Conservation (phyloP, 306 rosid species). For the Cucurbita ficifolia region DNA sequence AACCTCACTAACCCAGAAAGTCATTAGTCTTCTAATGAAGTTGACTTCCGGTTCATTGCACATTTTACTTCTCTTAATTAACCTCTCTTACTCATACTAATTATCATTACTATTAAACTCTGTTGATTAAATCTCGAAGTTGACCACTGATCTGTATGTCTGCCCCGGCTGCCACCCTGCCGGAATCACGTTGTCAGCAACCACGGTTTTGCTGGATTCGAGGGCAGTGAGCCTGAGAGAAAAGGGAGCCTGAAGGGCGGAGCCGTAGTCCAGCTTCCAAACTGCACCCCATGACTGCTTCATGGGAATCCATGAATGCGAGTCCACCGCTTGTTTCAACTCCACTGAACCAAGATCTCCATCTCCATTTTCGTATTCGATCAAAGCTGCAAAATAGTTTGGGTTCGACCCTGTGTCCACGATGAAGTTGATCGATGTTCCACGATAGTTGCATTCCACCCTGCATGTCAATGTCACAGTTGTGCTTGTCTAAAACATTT, state of each 20-base stretch:
- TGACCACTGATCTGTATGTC: constrained; percentile 44
- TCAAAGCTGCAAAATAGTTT: constrained; percentile 31
- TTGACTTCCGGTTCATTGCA: background rate
- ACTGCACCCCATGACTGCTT: constrained; percentile 60
- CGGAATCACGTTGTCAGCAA: constrained; percentile 48
- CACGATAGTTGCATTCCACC: constrained; percentile 36
- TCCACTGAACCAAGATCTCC: constrained; percentile 40
- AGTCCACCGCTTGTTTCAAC: constrained; percentile 29
- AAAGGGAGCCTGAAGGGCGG: constrained; percentile 35
- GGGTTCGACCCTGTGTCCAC: constrained; percentile 52
- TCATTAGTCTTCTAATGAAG: too few species aligned
- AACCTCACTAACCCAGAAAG: background rate
- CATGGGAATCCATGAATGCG: constrained; percentile 45
- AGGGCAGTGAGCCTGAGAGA: constrained; percentile 38
- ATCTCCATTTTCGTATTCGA: constrained; percentile 50
- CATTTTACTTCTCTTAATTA: too few species aligned
- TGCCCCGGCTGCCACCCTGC: constrained; percentile 51
- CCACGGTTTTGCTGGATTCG: constrained; percentile 19
- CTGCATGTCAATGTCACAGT: constrained; percentile 9
- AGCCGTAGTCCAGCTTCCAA: constrained; percentile 40
- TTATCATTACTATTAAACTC: background rate
- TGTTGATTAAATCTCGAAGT: constrained; percentile 13
- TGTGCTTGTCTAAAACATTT: too few species aligned
- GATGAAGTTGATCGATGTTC: constrained; percentile 25
- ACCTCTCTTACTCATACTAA: background rate